Evolutionary conservation across 805 yeast species (phyloP), one percentile per base, ranked within the genome.

Genomic region (Saturnispora sekii): DNA sequence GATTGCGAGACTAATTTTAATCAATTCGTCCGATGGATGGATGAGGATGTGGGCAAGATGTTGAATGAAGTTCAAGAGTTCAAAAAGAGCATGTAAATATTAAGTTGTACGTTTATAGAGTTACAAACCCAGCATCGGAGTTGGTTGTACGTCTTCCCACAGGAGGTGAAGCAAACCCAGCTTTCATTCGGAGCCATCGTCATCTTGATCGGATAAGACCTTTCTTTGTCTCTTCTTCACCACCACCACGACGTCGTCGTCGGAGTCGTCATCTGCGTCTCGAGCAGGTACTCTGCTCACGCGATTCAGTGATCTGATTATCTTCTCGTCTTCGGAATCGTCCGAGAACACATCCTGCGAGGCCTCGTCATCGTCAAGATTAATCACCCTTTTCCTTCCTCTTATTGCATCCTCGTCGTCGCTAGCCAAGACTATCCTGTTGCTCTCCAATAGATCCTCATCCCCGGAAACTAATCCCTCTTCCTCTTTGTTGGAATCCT

Each of bases 1-100:
- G 53, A 48, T 7, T 44, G 51, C 17, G 51, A 46, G 10, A 10
- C 30, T 1, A 35, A 46, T 31, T 45, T 56, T 16, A 28, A 28
- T n/a, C 12, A 26, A 10, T 18, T 55, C 6, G 44, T 45, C 9
- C 37, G 45, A 15, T 56, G 60, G 61, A 44, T 54, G 33, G 48
- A 44, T 16, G 40, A 46, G 15, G 56, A 52, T 33, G 43, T 44
- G 6, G 46, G 45, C 30, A 32, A 10, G 3, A 14, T 46, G 18
- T 41, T 49, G 16, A 43, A 6, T 46, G 41, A 16, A 1, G 31
- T 41, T 35, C 41, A 35, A 34, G 34, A 35, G n/a, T 41, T 35
- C n/a, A 40, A 40, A 38, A 38, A 33, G n/a, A 28, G 16, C 17
- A 12, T 35, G 38, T 15, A 15, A 35, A 17, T 35, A 35, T 15